phyloP scores from a whole-genome alignment of 1,139 yeast species.

The Debaryomyces psychrophilus region DNA sequence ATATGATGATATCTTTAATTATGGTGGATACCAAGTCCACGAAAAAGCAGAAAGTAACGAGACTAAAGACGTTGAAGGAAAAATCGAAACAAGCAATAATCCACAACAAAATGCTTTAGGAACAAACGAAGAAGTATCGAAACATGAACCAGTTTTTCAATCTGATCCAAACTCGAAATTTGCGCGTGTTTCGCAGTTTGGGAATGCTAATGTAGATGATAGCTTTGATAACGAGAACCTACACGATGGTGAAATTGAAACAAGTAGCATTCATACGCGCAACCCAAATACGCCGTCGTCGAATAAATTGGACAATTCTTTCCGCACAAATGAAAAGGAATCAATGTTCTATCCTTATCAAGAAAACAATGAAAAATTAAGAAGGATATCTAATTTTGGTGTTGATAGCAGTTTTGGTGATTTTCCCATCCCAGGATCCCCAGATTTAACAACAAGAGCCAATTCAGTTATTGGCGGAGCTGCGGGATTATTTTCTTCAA shows the following conservation, averaged over 20 bases:
- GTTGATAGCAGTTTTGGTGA: conserved; percentile 38
- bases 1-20: conserved; percentile 43
- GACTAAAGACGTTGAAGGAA: neutral
- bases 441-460: conserved; percentile 49
- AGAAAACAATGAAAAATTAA: conserved; percentile 15
- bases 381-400: conserved; percentile 25
- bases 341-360: conserved; percentile 35
- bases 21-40: conserved; percentile 20
- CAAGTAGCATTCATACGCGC: conserved; percentile 18
- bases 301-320: conserved; percentile 2
- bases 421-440: conserved; percentile 53
- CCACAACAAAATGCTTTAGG: neutral
- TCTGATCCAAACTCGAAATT: conserved; percentile 3
- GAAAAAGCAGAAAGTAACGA: conserved; percentile 7
- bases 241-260: conserved; percentile 8
- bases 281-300: conserved; percentile 19
- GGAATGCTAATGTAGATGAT: conserved; percentile 31
- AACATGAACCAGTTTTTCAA: neutral
- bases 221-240: conserved; percentile 30
- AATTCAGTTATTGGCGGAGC: conserved; percentile 48
- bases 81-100: neutral
- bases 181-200: neutral
- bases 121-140: neutral
- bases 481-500: conserved; percentile 37
- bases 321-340: conserved; percentile 16